Percentiles rank a stretch among this genome's conserved stretches.
These are phyloP conservation scores for Aureococcus anophagefferens DNA, from an alignment of 108 stramenopile genomes.

Conservation along the genomic window DNA sequence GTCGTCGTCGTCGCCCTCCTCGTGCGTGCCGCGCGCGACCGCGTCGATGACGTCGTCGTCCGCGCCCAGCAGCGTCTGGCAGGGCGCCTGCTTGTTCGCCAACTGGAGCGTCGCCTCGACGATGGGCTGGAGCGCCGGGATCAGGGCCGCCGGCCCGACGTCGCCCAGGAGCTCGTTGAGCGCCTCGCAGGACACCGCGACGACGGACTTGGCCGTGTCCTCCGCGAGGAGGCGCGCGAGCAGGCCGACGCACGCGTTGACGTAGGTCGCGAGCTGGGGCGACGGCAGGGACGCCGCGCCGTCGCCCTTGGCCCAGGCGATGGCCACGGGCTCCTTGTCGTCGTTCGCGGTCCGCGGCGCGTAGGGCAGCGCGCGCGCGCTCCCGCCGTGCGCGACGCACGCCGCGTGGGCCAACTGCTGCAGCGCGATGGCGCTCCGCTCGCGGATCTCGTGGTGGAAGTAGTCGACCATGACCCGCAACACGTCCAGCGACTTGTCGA, in stretches of 20 bases:
- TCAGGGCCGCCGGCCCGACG: constrained; percentile 30
- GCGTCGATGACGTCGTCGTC: constrained; percentile 43
- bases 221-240: constrained; percentile 65
- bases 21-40: constrained; percentile 8
- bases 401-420: neutral
- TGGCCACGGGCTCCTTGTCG: constrained; percentile 39
- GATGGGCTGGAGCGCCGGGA: constrained; percentile 70
- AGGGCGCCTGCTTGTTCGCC: constrained; percentile 61
- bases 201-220: constrained; percentile 67
- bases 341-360: constrained; percentile 60
- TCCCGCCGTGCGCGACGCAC: constrained; percentile 37
- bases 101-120: constrained; percentile 60
- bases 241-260: constrained; percentile 56
- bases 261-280: constrained; percentile 56
- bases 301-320: constrained; percentile 76
- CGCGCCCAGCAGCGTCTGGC: constrained; percentile 43
- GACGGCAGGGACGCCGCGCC: constrained; percentile 52
- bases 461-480: constrained; percentile 64
- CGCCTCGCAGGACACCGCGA: constrained; percentile 75
- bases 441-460: constrained; percentile 80
- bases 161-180: constrained; percentile 18
- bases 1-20: constrained; percentile 68
- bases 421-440: neutral
- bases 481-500: constrained; percentile 63
- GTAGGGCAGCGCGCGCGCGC: constrained; percentile 63